Evolutionary conservation across 1,284 basidiomycete species (phyloP), one percentile per base, ranked within the genome.

Genomic region (Fomitopsis pinicola): DNA sequence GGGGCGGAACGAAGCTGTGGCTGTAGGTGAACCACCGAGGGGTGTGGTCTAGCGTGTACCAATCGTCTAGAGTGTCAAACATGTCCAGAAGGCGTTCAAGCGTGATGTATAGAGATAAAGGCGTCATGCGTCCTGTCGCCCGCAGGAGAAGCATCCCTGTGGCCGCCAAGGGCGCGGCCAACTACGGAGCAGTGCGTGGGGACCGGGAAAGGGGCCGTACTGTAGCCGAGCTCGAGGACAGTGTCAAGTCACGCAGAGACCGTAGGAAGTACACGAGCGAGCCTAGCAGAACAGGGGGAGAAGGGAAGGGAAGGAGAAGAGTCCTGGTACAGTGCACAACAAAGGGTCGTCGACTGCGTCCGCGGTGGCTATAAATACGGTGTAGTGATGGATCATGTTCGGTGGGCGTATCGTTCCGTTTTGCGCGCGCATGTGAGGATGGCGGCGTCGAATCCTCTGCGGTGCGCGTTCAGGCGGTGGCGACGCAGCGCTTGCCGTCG

Each of bases 401-500:
- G 48, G 28, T 50, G 12, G 28, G 26, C 26, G 26, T 48, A 22
- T 19, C 15, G 14, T 2, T 28, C 28, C 48, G 48, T 33, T 48
- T 50, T 33, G 48, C 48, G 15, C 15, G 28, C 28, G 28, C 12
- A 40, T 40, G 38, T 40, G 3, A 15, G 38, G 12, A 15, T 7
- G 48, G 28, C 30, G 28, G 48, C 45, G 22, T 22, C 2, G 30
- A 30, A 7, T 17, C 28, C 5, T 15, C 9, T 6, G 45, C 8
- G 9, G 26, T 10, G 14, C 19, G 48, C 7, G 28, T 15, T 50
- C 48, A 48, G 42, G 52, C 54, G 35, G 36, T 22, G 22, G 57
- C 35, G 19, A 69, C 62, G 56, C 72, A 75, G 6, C 64, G 56
- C 50, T 63, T 67, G 19, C 64, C 61, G 63, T 64, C 64, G 8